Base-by-base conservation (phyloP, 345 rosid species). In the Arabidopsis arenosa region DNA sequence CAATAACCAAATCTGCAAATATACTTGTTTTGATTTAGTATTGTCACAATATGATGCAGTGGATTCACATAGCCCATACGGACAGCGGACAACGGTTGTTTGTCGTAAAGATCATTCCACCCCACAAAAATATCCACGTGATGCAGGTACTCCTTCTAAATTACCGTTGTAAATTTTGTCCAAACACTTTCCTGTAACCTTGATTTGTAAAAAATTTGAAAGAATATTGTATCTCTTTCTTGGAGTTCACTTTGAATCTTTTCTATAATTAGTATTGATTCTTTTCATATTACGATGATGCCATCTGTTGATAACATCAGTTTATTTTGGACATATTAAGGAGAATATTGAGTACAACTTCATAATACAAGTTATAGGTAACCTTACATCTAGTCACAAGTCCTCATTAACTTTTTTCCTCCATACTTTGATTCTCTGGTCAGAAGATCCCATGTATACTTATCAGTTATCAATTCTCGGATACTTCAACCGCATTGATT, bases 401-500 rank as follows among this genome's bases (percentile, higher is more conserved):
- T 49, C 73, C 45, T 52, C 69, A 0, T 68, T n/a, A 14, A 49
- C 23, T 54, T 73, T 70, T 39, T 78, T 87, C 84, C 83, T 87
- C 98, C 97, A 94, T 61, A 86, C 76, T 79, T 92, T 94, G 58
- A 92, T 89, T 60, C 76, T 92, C 77, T 70, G 80, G 84, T 94
- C 97, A 14, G 97, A 87, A 37, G 98, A 94, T 45, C 96, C 98
- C 1, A 95, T 94, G 68, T 90, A 94, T 36, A 89, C 84, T 61
- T 83, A 78, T 30, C 96, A 95, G 2, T 61, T 83, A 78, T 30
- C 96, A 95, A 2, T 83, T 84, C 1, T 77, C 40, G 5, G 93
- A 89, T 57, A 83, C 58, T 61, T 83, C 92, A 57, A 94, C 70
- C 0, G 97, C 89, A 21, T 94, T 94, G 49, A 94, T 87, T 1